Percentiles rank a stretch among this genome's conserved stretches.
Conservation (phyloP, 805 yeast genomes). For the Torulaspora delbrueckii region DNA sequence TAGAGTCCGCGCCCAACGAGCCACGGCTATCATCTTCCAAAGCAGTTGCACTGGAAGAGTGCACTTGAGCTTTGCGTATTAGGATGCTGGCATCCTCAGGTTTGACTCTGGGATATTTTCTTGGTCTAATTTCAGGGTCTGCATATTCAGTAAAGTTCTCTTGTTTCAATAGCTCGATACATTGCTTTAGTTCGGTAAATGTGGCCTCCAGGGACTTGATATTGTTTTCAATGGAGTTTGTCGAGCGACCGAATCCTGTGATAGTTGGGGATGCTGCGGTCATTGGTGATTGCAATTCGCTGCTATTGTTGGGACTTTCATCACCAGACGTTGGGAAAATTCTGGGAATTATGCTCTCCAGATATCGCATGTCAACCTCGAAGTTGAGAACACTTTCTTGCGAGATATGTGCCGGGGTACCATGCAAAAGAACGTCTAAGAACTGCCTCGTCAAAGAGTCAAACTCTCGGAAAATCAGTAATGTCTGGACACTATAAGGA, state of each 20-base stretch:
- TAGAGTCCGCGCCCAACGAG: constrained; percentile 6
- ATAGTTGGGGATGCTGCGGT: constrained; percentile 25
- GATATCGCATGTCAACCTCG: constrained; percentile 69
- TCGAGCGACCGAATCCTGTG: constrained; percentile 15
- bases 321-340: constrained; percentile 31
- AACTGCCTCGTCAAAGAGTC: constrained; percentile 76
- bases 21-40: constrained; percentile 10
- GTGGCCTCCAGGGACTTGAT: constrained; percentile 61
- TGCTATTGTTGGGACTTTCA: constrained; percentile 20
- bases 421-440: constrained; percentile 51
- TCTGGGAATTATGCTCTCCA: constrained; percentile 49
- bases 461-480: constrained; percentile 80
- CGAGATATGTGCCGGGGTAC: constrained; percentile 50
- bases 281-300: constrained; percentile 14
- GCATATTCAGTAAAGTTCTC: constrained; percentile 62
- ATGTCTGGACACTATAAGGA: constrained; percentile 70
- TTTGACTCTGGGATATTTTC: constrained; percentile 67
- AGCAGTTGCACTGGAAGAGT: constrained; percentile 4
- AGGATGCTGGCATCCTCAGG: constrained; percentile 64
- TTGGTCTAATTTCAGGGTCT: constrained; percentile 50
- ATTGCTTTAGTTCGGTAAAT: constrained; percentile 73
- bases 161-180: constrained; percentile 62
- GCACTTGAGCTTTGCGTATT: constrained; percentile 43
- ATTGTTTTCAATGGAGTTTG: constrained; percentile 30
- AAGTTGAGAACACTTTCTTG: constrained; percentile 64